Evolutionary conservation across 1,284 basidiomycete species (phyloP).

Genomic region (Irpex sp.): DNA sequence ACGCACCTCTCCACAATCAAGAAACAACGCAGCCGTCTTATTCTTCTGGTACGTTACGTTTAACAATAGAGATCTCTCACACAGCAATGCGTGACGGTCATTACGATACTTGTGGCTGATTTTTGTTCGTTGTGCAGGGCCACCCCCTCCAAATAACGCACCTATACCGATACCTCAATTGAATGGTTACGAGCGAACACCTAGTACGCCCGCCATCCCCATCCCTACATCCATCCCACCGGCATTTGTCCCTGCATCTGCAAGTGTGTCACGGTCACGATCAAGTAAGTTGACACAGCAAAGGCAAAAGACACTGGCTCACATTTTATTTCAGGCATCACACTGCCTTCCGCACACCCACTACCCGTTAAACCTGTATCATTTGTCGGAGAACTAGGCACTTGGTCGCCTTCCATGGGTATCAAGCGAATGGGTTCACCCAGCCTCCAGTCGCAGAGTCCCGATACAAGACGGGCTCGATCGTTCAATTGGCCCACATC

Average conservation of each 20-base stretch:
- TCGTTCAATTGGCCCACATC: slow-evolving; percentile 39
- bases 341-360: slow-evolving; percentile 13
- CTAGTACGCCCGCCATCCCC: not conserved
- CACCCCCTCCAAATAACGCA: not conserved
- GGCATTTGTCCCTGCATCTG: not conserved
- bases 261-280: not conserved
- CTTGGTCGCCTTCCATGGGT: slow-evolving; percentile 21
- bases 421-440: slow-evolving; percentile 30
- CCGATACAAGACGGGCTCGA: slow-evolving; percentile 9
- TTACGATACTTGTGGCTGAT: not conserved
- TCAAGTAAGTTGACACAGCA: not conserved
- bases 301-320: not conserved
- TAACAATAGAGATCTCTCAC: too few species aligned
- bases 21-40: too few species aligned
- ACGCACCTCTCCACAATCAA: too few species aligned
- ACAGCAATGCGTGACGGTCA: too few species aligned
- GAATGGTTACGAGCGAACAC: not conserved
- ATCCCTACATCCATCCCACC: not conserved
- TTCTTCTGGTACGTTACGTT: too few species aligned
- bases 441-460: not conserved
- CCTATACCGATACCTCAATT: not conserved
- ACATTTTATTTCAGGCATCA: not conserved
- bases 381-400: slow-evolving; percentile 3
- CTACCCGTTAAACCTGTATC: slow-evolving; percentile 15
- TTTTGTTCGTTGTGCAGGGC: not conserved